phyloP scores from a whole-genome alignment of 2,329 filamentous ascomycete species.

The Bipolaris zeicola region DNA sequence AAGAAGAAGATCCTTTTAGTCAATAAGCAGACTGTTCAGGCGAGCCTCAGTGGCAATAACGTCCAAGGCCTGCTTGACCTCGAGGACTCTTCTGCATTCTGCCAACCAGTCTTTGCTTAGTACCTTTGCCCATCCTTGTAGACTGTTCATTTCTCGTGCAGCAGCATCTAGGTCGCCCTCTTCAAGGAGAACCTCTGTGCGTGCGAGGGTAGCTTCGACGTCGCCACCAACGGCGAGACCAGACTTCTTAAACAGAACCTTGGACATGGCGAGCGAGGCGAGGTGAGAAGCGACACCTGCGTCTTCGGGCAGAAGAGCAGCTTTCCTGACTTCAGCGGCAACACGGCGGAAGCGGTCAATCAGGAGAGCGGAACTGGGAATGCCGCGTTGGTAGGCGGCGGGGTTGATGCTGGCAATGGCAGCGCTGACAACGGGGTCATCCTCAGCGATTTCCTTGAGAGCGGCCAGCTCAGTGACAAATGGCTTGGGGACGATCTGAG shows the following conservation, averaged over 20 bases:
- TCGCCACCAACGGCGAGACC: constrained; percentile 78
- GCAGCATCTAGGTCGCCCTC: constrained; percentile 91
- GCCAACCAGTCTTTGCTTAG: constrained; percentile 91
- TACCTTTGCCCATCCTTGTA: constrained; percentile 94
- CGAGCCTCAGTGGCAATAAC: constrained; percentile 91
- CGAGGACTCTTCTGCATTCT: constrained; percentile 88
- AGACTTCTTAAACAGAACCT: constrained; percentile 93
- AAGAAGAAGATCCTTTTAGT: constrained; percentile 54
- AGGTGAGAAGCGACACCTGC: constrained; percentile 94
- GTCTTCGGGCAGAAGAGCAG: constrained; percentile 86
- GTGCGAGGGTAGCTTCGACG: constrained; percentile 89
- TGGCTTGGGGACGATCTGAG: constrained; percentile 73
- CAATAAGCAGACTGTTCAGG: constrained; percentile 83
- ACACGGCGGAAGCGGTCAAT: constrained; percentile 96
- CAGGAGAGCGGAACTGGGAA: constrained; percentile 81
- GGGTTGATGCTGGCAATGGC: constrained; percentile 98
- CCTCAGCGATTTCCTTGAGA: constrained; percentile 85
- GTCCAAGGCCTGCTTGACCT: constrained; percentile 95
- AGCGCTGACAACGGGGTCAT: constrained; percentile 85
- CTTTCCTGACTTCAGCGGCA: constrained; percentile 90
- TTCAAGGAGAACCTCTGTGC: constrained; percentile 88
- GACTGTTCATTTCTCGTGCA: constrained; percentile 90
- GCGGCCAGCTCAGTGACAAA: constrained; percentile 94
- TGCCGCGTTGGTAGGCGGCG: constrained; percentile 86
- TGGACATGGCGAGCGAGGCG: constrained; percentile 85